A percentile compares a stretch with the other conserved stretches of the same genome.
phyloP scores from a whole-genome alignment of 2,329 filamentous ascomycete genomes.

The Botrytis deweyae region DNA sequence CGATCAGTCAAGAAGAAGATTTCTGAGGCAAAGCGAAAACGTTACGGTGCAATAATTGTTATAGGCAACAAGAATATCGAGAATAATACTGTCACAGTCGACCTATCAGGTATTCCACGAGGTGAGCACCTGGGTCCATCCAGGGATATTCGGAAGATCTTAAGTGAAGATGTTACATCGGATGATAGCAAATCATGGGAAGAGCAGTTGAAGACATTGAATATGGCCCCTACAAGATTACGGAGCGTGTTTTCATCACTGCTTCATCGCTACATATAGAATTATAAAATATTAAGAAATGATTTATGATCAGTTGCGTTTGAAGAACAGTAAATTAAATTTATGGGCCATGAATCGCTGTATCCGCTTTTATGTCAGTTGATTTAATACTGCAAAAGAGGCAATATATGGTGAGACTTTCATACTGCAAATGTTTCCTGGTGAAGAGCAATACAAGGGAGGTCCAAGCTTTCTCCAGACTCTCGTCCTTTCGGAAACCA shows the following conservation, averaged over 20 bases:
- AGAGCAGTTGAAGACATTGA: constrained; percentile 9
- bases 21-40: constrained; percentile 66
- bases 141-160: neutral
- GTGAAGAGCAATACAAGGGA: neutral
- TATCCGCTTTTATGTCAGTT: no score
- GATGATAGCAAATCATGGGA: constrained; percentile 15
- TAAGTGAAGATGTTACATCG: neutral
- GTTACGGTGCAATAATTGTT: constrained; percentile 72
- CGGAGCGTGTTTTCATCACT: constrained; percentile 7
- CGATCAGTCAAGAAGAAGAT: constrained; percentile 68
- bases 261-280: constrained; percentile 12
- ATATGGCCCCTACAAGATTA: neutral
- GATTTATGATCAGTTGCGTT: neutral
- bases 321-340: neutral
- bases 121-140: neutral
- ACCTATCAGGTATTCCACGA: constrained; percentile 42
- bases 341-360: neutral
- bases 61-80: constrained; percentile 66
- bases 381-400: neutral
- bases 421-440: neutral
- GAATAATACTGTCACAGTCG: constrained; percentile 55
- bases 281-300: constrained; percentile 7
- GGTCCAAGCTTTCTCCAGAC: neutral
- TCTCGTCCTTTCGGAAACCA: neutral
- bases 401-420: neutral